Conservation (phyloP, 148 eudicot genomes). For the Pharnaceum exiguum region DNA sequence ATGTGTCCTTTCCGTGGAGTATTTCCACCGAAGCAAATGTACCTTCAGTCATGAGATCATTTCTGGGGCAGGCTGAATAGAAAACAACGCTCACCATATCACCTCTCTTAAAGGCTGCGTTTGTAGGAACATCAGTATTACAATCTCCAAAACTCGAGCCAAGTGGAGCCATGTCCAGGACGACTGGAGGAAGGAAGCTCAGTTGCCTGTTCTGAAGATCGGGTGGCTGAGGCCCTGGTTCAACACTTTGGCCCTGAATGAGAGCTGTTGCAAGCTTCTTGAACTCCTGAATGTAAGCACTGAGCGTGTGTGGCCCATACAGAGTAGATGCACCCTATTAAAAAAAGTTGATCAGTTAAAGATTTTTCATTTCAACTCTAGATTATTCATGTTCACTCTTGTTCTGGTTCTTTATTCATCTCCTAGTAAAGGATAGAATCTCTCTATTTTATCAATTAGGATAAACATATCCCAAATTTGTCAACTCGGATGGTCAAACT, state of each 20-base stretch:
- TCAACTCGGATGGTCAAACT: too few relatives aligned
- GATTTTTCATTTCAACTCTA: background rate
- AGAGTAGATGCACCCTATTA: conserved; percentile 91
- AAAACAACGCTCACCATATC: conserved; percentile 55
- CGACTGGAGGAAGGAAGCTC: conserved; percentile 69
- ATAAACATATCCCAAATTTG: too few relatives aligned
- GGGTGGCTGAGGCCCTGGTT: conserved; percentile 81
- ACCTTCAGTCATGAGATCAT: conserved; percentile 91
- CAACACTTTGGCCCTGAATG: conserved; percentile 34
- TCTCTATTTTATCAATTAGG: too few relatives aligned
- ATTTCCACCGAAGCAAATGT: conserved; percentile 78
- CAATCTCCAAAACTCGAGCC: conserved; percentile 69
- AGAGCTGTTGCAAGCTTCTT: conserved; percentile 69
- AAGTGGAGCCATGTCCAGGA: conserved; percentile 59
- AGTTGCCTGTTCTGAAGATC: conserved; percentile 79
- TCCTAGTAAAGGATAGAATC: too few relatives aligned
- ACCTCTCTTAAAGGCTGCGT: conserved; percentile 65
- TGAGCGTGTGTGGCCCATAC: conserved; percentile 86
- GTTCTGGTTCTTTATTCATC: background rate
- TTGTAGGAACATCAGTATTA: conserved; percentile 47
- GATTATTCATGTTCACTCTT: background rate
- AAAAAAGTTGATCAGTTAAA: background rate
- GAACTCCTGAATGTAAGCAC: conserved; percentile 91
- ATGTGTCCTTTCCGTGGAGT: conserved; percentile 49
- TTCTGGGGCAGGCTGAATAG: conserved; percentile 91